Percentiles rank a stretch among this genome's conserved stretches.
Evolutionary conservation across 164 flowering plant genomes (phyloP).

Genomic region (Stephania cephalantha): DNA sequence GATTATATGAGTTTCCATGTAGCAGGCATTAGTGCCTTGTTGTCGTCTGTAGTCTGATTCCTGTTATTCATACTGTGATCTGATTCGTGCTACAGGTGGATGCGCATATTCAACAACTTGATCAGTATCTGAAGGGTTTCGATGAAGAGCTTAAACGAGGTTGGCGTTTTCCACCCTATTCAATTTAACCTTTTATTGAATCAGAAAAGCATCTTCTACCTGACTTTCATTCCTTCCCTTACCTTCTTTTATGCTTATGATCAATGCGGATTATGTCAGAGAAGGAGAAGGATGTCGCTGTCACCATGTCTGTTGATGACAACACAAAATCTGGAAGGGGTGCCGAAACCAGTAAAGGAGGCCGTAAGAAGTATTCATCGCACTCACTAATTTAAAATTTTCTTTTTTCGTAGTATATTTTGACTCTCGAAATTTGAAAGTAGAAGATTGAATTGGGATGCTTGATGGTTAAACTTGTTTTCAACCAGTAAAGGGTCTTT

Average conservation of each 20-base stretch:
- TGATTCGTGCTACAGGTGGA: constrained; percentile 56
- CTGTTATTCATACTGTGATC: background rate
- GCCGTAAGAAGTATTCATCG: constrained; percentile 66
- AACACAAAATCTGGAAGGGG: constrained; percentile 49
- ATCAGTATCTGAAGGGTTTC: constrained; percentile 62
- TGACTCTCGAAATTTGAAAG: background rate
- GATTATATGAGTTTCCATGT: background rate
- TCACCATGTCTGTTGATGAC: constrained; percentile 34
- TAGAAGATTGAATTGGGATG: background rate
- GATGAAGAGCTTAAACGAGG: constrained; percentile 89
- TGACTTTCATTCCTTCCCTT: background rate
- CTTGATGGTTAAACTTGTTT: background rate
- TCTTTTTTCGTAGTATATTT: background rate
- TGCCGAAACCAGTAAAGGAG: constrained; percentile 55
- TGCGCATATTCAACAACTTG: constrained; percentile 86
- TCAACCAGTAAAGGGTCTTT: background rate
- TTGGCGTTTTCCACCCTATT: constrained; percentile 12
- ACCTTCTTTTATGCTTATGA: background rate
- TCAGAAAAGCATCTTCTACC: background rate
- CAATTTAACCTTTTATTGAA: background rate
- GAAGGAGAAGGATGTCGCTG: constrained; percentile 45
- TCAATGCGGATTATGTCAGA: constrained; percentile 28
- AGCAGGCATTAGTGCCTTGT: background rate
- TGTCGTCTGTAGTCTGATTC: background rate
- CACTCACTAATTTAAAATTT: constrained; percentile 4